Percentiles rank a stretch among this genome's conserved stretches.
Conservation (phyloP, 2,329 filamentous ascomycete species). For the Aspergillus vadensis region DNA sequence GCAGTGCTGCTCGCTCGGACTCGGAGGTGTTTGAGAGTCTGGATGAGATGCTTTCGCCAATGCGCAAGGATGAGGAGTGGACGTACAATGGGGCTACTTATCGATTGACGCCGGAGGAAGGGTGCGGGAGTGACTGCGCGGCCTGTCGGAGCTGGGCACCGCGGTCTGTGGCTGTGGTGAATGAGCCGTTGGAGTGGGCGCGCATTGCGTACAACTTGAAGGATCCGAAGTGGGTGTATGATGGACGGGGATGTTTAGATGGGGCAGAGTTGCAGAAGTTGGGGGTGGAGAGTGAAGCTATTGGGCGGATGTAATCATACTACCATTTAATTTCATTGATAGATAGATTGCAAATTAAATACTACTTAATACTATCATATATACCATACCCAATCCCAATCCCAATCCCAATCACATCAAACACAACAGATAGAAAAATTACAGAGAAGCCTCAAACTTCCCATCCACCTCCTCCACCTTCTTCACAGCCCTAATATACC, state of each 20-base stretch:
- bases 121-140: constrained; percentile 29
- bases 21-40: not conserved
- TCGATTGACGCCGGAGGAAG: constrained; percentile 23
- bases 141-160: constrained; percentile 28
- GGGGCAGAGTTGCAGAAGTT: constrained; percentile 36
- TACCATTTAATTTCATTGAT: no score
- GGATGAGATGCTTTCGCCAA: not conserved
- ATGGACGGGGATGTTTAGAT: constrained; percentile 46
- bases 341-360: no score
- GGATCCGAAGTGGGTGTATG: constrained; percentile 54
- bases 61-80: constrained; percentile 23
- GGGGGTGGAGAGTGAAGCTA: constrained; percentile 38
- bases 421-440: no score
- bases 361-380: not conserved
- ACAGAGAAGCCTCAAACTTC: constrained; percentile 35
- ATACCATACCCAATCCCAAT: not conserved
- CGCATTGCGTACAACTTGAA: constrained; percentile 49
- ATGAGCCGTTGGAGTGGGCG: constrained; percentile 48
- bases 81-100: constrained; percentile 25
- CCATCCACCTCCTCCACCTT: constrained; percentile 48
- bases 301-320: constrained; percentile 27
- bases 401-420: not conserved
- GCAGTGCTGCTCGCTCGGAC: not conserved
- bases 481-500: constrained; percentile 42
- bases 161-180: constrained; percentile 15